Evolutionary conservation across 2,329 filamentous ascomycete species (phyloP), one percentile per base, ranked within the genome.

Genomic region (Alternaria sp.): DNA sequence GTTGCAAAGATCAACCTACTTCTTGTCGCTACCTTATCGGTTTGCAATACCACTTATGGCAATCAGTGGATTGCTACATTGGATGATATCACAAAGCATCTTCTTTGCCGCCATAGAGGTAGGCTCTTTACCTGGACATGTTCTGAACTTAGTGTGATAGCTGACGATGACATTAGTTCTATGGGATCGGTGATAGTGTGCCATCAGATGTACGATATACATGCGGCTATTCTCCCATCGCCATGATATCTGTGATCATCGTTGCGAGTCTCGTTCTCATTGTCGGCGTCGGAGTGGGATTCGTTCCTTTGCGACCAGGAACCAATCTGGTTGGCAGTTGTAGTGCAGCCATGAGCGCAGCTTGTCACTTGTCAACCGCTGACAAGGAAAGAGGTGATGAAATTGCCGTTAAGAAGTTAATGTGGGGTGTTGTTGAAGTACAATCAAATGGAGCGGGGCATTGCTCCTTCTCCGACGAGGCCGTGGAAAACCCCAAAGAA

Each of bases 41-140:
- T 79, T 81, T 41, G 71, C 70, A 0, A 12, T 81, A 1, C 82
- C 82, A 0, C 67, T 84, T 0, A 70, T 82, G 57, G 50, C 66
- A 0, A 2, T 74, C 0, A 80, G 76, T 1, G 71, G 67, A 0
- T 25, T 76, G 0, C 51, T 84, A 5, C 82, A 84, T 56, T 84
- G 81, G 81, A 69, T 84, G 2, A 71, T 82, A 2, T 84, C 82
- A 0, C 79, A 83, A 47, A 76, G 74, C 18, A 64, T 84, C 6
- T 84, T 83, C 64, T 61, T 84, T 3, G 18, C 18, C 10, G 26
- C 47, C 12, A 30, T 20, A 6, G 47, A 20, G 47, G 26, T 28
- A 20, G 26, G 25, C 33, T 20, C 12, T 30, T 6, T 9, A 15
- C 26, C 5, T 21, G 9, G 20, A 26, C 15, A 49, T 28, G 15